Base-by-base conservation (phyloP, 202 grass and related monocot genomes). In the Brachypodium distachyon region DNA sequence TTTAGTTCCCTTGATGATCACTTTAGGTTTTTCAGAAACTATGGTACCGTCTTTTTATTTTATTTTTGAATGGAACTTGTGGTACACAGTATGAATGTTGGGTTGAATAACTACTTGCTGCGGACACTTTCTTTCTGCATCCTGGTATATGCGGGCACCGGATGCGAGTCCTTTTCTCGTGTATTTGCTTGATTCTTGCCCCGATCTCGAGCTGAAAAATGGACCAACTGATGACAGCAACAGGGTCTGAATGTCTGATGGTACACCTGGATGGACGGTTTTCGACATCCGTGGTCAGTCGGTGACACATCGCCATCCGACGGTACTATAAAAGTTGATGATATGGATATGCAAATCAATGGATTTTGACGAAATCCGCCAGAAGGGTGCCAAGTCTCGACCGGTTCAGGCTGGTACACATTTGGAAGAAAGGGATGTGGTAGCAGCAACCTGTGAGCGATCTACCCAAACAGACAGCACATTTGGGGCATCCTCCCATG, bases 291-390 rank as follows among this genome's bases (percentile, higher is more conserved):
- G 54, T 81, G 66, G 61, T 33, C 31, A 25, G 40, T 81, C 70
- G 70, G 56, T 81, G 56, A 50, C 43, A 76, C 71, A 59, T 84
- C 40, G 12, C 41, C 50, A 68, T 85, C 77, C 78, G 60, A 77
- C 61, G 29, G 37, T 43, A 80, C n/a, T n/a, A n/a, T n/a, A n/a
- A n/a, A n/a, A n/a, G n/a, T n/a, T 55, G 13, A 12, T 63, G 12
- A 70, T 63, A 72, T 66, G 67, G 73, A 78, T 84, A 44, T 64
- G 50, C 60, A 60, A 49, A 55, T 65, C 36, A 82, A 38, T 65
- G 57, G 62, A 70, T 62, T 31, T 72, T 78, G 73, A 68, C 78
- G 82, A 73, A 73, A 54, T 50, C 61, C 18, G 11, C 22, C 37
- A 73, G 64, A 17, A n/a, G 34, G 67, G 8, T 64, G 69, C 67